A percentile compares a stretch with the other conserved stretches of the same genome.
phyloP scores from a whole-genome alignment of 1,284 basidiomycete genomes.

The Malassezia arunalokei region DNA sequence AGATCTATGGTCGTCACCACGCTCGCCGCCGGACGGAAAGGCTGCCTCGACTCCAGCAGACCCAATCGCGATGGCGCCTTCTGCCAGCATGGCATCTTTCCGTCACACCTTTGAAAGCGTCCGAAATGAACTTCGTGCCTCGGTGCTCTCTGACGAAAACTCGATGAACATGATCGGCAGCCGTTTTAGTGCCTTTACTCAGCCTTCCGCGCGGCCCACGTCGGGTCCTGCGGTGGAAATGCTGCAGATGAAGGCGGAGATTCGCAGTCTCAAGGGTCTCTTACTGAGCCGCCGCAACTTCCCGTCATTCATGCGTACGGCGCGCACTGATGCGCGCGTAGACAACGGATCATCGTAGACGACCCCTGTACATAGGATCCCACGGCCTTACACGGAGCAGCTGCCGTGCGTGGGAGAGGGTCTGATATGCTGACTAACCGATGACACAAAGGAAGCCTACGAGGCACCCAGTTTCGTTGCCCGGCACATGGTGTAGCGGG shows the following conservation, averaged over 20 bases:
- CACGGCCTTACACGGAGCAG: too few relatives aligned
- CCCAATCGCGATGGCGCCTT: conserved; percentile 5
- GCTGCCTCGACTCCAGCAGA: neutral
- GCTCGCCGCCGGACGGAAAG: conserved; percentile 11
- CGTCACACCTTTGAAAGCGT: conserved; percentile 5
- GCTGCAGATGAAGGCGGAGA: conserved; percentile 38
- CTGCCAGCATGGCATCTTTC: neutral
- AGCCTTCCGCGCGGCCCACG: neutral
- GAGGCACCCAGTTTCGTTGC: too few relatives aligned
- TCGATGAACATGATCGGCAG: neutral
- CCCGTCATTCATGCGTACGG: conserved; percentile 20
- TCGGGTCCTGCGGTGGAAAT: conserved; percentile 11
- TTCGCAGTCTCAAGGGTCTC: conserved; percentile 38
- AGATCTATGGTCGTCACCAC: conserved; percentile 1
- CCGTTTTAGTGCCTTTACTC: conserved; percentile 5
- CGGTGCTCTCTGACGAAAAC: conserved; percentile 1
- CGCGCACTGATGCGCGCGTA: conserved; percentile 1
- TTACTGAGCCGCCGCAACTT: conserved; percentile 34
- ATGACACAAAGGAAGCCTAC: too few relatives aligned
- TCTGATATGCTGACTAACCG: too few relatives aligned
- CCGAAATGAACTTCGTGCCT: conserved; percentile 9
- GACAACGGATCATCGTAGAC: neutral
- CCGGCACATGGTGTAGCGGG: neutral
- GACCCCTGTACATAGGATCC: too few relatives aligned
- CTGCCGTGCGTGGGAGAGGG: too few relatives aligned